Percentiles rank a stretch among this genome's conserved stretches.
phyloP scores from a whole-genome alignment of 352 stramenopile genomes.

The Hyaloperonospora arabidopsidis region DNA sequence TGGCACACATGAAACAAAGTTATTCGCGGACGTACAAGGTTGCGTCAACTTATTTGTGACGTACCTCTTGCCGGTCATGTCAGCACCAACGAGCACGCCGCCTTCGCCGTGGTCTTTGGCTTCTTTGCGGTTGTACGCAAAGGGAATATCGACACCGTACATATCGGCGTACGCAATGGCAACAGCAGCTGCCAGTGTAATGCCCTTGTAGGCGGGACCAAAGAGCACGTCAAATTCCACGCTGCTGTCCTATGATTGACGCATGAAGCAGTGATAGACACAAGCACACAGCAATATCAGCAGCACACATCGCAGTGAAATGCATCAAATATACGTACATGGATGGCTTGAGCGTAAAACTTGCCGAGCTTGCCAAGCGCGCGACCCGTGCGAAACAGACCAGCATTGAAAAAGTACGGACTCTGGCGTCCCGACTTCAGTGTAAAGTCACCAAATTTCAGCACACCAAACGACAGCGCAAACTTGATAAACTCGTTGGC shows the following conservation, averaged over 20 bases:
- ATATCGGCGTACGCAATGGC: slow-evolving; percentile 88
- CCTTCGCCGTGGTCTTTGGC: slow-evolving; percentile 99
- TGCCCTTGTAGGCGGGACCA: slow-evolving; percentile 99
- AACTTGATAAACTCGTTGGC: slow-evolving; percentile 97
- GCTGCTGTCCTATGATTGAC: slow-evolving; percentile 48
- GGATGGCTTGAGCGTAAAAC: slow-evolving; percentile 93
- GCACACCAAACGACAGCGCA: slow-evolving; percentile 89
- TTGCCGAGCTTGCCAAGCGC: slow-evolving; percentile 88
- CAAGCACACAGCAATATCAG: slow-evolving; percentile 4
- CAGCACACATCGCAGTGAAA: not conserved
- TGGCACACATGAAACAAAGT: not conserved
- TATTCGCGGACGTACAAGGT: not conserved
- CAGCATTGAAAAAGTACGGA: slow-evolving; percentile 99
- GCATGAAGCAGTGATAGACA: slow-evolving; percentile 14
- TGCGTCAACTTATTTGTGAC: slow-evolving; percentile 1
- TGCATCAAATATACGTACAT: slow-evolving; percentile 32
- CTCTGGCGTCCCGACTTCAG: slow-evolving; percentile 96
- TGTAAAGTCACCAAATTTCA: slow-evolving; percentile 97
- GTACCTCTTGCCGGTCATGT: slow-evolving; percentile 90
- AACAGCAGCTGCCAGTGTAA: slow-evolving; percentile 93
- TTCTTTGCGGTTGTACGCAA: slow-evolving; percentile 99
- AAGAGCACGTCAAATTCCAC: slow-evolving; percentile 98
- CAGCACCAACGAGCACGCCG: slow-evolving; percentile 92
- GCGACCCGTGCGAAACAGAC: slow-evolving; percentile 92
- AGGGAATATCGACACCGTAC: slow-evolving; percentile 90